These are phyloP conservation scores for Litsea cubeba DNA, from an alignment of 164 flowering plant species.

Conservation along the genomic window DNA sequence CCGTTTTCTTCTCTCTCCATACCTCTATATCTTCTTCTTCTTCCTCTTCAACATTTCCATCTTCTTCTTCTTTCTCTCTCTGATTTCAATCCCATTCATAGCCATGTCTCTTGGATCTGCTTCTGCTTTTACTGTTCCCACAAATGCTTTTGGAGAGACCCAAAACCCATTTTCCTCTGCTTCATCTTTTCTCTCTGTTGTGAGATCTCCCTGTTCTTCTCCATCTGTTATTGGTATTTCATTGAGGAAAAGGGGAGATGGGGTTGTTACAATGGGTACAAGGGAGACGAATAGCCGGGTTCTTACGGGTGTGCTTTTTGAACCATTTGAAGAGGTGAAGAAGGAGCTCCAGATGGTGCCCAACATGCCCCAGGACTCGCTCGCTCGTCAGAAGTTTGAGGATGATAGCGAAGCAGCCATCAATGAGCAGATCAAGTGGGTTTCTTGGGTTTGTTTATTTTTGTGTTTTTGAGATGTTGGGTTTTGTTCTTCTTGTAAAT, in stretches of 20 bases:
- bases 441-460: not conserved
- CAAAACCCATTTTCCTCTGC: conserved; percentile 9
- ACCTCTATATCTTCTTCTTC: not conserved
- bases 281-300: conserved; percentile 33
- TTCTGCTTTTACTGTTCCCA: conserved; percentile 28
- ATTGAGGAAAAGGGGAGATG: conserved; percentile 7
- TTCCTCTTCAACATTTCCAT: not conserved
- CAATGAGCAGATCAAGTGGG: conserved; percentile 89
- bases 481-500: not conserved
- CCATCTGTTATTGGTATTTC: not conserved
- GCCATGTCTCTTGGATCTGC: conserved; percentile 44
- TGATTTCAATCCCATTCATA: not conserved
- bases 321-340: conserved; percentile 93
- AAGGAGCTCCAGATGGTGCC: conserved; percentile 71
- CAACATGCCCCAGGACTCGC: conserved; percentile 45
- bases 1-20: not conserved
- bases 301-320: conserved; percentile 71
- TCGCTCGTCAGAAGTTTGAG: conserved; percentile 65
- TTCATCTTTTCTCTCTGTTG: not conserved
- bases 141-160: conserved; percentile 3
- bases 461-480: not conserved
- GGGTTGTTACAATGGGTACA: conserved; percentile 7
- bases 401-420: conserved; percentile 66
- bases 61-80: not conserved
- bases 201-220: not conserved